Percentiles rank a stretch among this genome's conserved stretches.
Conservation (phyloP, 2,329 filamentous ascomycete species). For the Trichophyton benhamiae region DNA sequence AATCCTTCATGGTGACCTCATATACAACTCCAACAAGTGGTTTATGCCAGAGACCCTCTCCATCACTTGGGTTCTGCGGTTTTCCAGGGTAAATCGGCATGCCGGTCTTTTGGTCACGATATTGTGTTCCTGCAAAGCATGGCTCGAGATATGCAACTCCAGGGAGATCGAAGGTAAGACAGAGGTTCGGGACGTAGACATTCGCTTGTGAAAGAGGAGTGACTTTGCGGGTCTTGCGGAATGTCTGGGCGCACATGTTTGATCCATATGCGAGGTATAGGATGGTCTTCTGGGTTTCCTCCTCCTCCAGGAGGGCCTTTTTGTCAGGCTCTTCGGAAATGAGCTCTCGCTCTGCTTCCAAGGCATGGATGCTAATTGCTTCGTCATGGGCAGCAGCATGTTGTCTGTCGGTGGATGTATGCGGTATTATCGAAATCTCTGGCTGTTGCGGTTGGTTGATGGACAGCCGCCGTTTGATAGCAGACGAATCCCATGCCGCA, state of each 20-base stretch:
- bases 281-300: slow-evolving; percentile 38
- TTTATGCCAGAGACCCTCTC: slow-evolving; percentile 53
- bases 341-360: slow-evolving; percentile 6
- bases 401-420: slow-evolving; percentile 16
- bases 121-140: slow-evolving; percentile 74
- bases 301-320: slow-evolving; percentile 1
- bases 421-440: slow-evolving; percentile 7
- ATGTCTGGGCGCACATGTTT: slow-evolving; percentile 70
- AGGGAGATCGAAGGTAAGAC: slow-evolving; percentile 72
- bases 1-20: slow-evolving; percentile 76
- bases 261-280: slow-evolving; percentile 86
- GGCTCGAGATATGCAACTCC: slow-evolving; percentile 80
- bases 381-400: slow-evolving; percentile 16
- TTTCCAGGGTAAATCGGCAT: slow-evolving; percentile 3
- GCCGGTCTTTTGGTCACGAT: slow-evolving; percentile 34
- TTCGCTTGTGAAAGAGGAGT: slow-evolving; percentile 68
- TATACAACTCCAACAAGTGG: slow-evolving; percentile 89
- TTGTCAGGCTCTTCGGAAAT: slow-evolving; percentile 15
- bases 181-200: slow-evolving; percentile 66
- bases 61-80: slow-evolving; percentile 3
- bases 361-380: slow-evolving; percentile 18
- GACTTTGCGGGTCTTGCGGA: slow-evolving; percentile 65
- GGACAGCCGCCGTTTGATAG: background rate
- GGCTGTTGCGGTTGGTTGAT: background rate
- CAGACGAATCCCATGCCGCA: slow-evolving; percentile 2